phyloP scores from a whole-genome alignment of 2,329 filamentous ascomycete species.

The Fusarium piperis region DNA sequence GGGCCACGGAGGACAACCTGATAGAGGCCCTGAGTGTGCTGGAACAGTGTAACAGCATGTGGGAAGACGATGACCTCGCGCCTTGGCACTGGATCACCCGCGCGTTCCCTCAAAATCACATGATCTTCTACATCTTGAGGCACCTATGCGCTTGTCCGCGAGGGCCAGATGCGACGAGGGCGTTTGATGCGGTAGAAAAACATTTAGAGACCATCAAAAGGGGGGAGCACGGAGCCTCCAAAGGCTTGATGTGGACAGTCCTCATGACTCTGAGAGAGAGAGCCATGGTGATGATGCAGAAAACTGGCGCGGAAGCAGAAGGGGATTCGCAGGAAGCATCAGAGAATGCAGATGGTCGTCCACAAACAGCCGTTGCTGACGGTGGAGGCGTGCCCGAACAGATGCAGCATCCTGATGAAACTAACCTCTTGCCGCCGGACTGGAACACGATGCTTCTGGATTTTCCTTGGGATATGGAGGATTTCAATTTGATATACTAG shows the following conservation, averaged over 20 bases:
- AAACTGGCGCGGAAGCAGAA: background rate
- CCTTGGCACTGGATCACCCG: conserved; percentile 51
- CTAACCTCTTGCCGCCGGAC: conserved; percentile 36
- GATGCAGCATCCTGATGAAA: conserved; percentile 1
- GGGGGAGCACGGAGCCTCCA: background rate
- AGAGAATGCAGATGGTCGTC: background rate
- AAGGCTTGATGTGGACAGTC: conserved; percentile 45
- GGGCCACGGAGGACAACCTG: conserved; percentile 47
- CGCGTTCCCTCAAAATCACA: conserved; percentile 55
- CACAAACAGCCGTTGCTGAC: background rate
- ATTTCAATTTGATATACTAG: conserved; percentile 33
- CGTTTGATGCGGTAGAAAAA: conserved; percentile 42
- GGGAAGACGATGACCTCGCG: conserved; percentile 50
- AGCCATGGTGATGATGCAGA: conserved; percentile 38
- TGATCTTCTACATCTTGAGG: conserved; percentile 56
- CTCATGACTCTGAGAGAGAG: conserved; percentile 45
- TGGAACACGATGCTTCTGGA: conserved; percentile 45
- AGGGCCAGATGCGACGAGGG: conserved; percentile 43
- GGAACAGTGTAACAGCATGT: conserved; percentile 43
- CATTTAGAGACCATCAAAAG: conserved; percentile 17
- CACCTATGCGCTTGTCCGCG: conserved; percentile 52
- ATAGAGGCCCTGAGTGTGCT: conserved; percentile 47
- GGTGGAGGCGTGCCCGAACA: background rate
- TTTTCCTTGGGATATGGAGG: conserved; percentile 40
- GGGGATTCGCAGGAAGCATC: background rate